Conservation (phyloP, 2,329 filamentous ascomycete genomes). For the Cercospora beticola region DNA sequence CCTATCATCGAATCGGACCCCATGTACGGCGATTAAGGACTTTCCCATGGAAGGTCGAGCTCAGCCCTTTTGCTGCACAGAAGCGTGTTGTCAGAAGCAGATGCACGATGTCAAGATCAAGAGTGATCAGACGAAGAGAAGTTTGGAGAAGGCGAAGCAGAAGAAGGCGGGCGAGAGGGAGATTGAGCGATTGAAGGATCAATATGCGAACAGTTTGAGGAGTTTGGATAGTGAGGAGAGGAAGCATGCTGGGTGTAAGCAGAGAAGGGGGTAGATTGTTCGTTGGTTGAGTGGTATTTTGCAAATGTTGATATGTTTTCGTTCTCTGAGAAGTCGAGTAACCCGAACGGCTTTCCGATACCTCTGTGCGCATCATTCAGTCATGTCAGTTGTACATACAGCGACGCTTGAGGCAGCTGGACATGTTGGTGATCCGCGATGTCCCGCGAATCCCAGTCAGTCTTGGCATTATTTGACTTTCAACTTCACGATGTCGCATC, state of each 20-base stretch:
- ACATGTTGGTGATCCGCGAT: too few species aligned
- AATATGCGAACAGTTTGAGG: slow-evolving; percentile 4
- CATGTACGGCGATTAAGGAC: background rate
- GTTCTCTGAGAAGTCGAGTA: too few species aligned
- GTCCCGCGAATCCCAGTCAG: background rate
- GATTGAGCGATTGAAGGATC: background rate
- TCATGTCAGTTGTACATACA: too few species aligned
- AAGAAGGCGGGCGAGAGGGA: background rate
- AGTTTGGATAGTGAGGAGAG: slow-evolving; percentile 4
- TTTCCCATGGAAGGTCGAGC: slow-evolving; percentile 3
- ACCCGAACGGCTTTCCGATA: too few species aligned
- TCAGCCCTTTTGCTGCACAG: slow-evolving; percentile 6
- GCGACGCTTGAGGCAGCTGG: too few species aligned
- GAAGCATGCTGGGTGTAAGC: slow-evolving; percentile 11
- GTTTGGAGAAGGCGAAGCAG: slow-evolving; percentile 8
- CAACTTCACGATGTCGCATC: background rate
- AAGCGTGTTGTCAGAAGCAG: slow-evolving; percentile 9
- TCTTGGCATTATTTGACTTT: background rate
- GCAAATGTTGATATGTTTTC: background rate
- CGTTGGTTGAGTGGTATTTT: background rate
- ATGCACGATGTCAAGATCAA: slow-evolving; percentile 4
- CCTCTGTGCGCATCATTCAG: too few species aligned
- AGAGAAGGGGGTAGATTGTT: slow-evolving; percentile 4
- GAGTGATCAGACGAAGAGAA: slow-evolving; percentile 12
- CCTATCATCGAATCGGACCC: background rate